Percentiles rank a stretch among this genome's conserved stretches.
Evolutionary conservation across 2,329 filamentous ascomycete genomes (phyloP).

Genomic region (Amylocarpus encephaloides): DNA sequence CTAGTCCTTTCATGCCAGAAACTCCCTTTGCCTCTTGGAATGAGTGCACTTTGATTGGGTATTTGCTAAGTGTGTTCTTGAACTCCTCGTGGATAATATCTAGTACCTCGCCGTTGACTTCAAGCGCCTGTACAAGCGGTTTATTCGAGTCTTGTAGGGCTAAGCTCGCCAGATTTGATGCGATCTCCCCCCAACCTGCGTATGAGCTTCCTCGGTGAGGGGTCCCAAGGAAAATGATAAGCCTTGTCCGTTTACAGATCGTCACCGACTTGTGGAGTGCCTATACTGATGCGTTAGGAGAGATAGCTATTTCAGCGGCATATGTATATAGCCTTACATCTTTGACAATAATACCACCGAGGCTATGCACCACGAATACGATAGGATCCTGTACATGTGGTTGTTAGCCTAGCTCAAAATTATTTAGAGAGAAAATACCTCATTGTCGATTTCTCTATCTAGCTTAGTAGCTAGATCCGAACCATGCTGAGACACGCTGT

Average conservation of each 20-base stretch:
- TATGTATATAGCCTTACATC: background rate
- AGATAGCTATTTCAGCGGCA: too few species aligned
- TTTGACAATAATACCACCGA: background rate
- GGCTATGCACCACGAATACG: background rate
- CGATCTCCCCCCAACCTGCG: slow-evolving; percentile 2
- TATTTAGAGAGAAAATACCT: background rate
- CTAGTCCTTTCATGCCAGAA: slow-evolving; percentile 32
- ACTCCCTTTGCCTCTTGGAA: slow-evolving; percentile 35
- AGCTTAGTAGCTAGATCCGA: background rate
- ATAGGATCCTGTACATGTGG: background rate
- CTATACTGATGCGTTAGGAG: background rate
- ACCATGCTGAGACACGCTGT: background rate
- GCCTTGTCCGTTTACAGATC: background rate
- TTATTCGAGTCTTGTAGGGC: slow-evolving; percentile 34
- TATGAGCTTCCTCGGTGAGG: slow-evolving; percentile 5
- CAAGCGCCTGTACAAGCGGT: slow-evolving; percentile 28
- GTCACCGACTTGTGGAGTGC: background rate
- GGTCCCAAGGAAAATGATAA: slow-evolving; percentile 12
- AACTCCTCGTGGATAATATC: slow-evolving; percentile 34
- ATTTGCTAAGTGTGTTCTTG: slow-evolving; percentile 21
- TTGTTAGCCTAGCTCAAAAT: background rate
- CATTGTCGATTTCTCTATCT: background rate
- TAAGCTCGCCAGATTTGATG: slow-evolving; percentile 18
- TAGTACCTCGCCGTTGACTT: slow-evolving; percentile 33
- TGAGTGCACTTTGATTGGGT: slow-evolving; percentile 33